Conservation (phyloP, 495 filamentous ascomycete species). For the Penicillium atrosanguineum region DNA sequence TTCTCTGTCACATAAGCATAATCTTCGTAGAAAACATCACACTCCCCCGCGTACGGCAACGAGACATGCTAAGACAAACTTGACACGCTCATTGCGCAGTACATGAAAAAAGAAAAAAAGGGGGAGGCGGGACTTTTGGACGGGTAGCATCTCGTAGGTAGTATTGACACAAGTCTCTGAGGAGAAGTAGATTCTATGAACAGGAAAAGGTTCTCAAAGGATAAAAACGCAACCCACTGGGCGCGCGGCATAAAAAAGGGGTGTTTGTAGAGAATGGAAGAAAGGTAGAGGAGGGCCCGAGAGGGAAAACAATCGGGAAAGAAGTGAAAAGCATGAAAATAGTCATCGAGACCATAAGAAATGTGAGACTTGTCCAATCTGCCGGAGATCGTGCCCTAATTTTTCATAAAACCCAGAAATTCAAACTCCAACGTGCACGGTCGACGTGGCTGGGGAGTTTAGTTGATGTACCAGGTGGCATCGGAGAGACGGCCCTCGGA, state of each 20-base stretch:
- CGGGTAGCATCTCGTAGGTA: constrained; percentile 14
- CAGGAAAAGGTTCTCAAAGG: constrained; percentile 9
- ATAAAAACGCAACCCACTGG: constrained; percentile 5
- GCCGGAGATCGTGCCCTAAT: constrained; percentile 20
- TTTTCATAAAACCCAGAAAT: constrained; percentile 1
- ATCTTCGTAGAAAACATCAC: constrained; percentile 4
- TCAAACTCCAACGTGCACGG: constrained; percentile 8
- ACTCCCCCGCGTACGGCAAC: not conserved
- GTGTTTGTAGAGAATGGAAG: not conserved
- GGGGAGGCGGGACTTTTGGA: not conserved
- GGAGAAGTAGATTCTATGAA: constrained; percentile 20
- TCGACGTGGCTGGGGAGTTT: constrained; percentile 24
- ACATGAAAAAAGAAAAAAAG: not conserved
- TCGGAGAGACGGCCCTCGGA: constrained; percentile 29
- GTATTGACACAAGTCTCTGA: constrained; percentile 22
- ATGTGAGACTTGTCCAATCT: constrained; percentile 18
- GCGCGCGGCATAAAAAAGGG: not conserved
- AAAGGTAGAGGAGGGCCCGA: not conserved
- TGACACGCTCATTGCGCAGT: not conserved
- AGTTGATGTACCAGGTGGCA: constrained; percentile 39
- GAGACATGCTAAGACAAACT: not conserved
- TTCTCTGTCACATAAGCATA: not conserved
- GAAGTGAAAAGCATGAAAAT: constrained; percentile 2
- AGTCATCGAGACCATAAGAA: constrained; percentile 12
- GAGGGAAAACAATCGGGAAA: not conserved